phyloP scores from a whole-genome alignment of 306 rosid species.

The Fragaria nilgerrensis region DNA sequence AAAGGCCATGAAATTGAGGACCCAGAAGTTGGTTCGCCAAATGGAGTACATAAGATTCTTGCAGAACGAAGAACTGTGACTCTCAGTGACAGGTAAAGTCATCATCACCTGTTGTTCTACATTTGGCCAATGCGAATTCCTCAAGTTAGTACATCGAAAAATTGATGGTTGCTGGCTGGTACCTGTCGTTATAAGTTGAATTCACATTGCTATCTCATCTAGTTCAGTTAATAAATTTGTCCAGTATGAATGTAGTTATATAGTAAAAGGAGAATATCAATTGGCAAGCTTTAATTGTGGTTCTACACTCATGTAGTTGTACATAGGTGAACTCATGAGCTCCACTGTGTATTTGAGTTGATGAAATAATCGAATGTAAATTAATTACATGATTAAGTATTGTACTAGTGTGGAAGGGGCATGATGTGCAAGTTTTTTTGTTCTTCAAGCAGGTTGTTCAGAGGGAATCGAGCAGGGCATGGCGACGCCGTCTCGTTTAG shows the following conservation, averaged over 20 bases:
- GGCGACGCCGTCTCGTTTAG: conserved; percentile 30
- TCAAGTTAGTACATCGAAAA: neutral
- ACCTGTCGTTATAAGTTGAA: neutral
- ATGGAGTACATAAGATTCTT: conserved; percentile 34
- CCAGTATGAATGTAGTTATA: neutral
- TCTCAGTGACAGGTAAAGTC: conserved; percentile 46
- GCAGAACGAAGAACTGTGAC: conserved; percentile 58
- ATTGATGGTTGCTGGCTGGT: neutral
- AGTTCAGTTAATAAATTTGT: neutral
- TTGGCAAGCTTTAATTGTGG: neutral
- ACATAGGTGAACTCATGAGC: neutral
- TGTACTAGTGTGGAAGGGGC: neutral
- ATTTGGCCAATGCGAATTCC: neutral
- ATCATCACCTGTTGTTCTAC: conserved; percentile 17
- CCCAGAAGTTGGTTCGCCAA: conserved; percentile 28
- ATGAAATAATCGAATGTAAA: too few relatives aligned
- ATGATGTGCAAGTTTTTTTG: conserved; percentile 11
- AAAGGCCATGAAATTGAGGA: conserved; percentile 46
- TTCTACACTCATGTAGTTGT: neutral
- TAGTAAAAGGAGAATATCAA: neutral
- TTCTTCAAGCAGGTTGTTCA: conserved; percentile 47
- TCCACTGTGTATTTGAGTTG: neutral
- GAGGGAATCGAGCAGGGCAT: conserved; percentile 41
- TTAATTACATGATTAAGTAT: neutral
- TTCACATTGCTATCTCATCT: neutral